Conservation (phyloP, 192 early-diverging fungal species). For the Backusella luteola region DNA sequence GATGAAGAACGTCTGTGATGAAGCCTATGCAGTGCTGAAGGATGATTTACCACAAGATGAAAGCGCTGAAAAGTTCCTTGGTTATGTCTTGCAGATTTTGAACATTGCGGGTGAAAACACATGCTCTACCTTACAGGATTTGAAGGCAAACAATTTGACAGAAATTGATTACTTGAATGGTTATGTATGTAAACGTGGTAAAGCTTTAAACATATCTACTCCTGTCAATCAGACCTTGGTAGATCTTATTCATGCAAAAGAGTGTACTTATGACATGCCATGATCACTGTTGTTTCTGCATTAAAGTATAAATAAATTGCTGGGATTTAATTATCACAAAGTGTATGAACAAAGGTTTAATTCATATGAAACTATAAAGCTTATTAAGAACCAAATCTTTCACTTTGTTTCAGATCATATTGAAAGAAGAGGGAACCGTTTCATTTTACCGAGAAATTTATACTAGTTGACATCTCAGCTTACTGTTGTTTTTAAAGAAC, state of each 20-base stretch:
- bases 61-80: constrained; percentile 38
- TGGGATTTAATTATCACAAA: no score
- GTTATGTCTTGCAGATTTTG: constrained; percentile 39
- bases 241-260: constrained; percentile 27
- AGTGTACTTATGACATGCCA: neutral
- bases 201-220: constrained; percentile 37
- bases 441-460: no score
- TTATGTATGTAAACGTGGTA: constrained; percentile 47
- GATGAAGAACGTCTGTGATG: constrained; percentile 23
- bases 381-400: no score
- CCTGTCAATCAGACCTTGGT: constrained; percentile 28
- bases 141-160: constrained; percentile 36
- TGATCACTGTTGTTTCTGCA: neutral
- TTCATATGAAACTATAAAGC: no score
- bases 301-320: no score
- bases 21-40: constrained; percentile 23
- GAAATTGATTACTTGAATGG: constrained; percentile 67
- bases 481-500: no score
- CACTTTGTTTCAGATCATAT: no score
- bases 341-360: no score
- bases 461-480: no score
- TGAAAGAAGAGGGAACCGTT: no score
- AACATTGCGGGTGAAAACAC: constrained; percentile 38
- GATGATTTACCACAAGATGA: constrained; percentile 37
- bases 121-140: constrained; percentile 57